Base-by-base conservation (phyloP, 2,329 filamentous ascomycete genomes). In the Fusarium multiceps region DNA sequence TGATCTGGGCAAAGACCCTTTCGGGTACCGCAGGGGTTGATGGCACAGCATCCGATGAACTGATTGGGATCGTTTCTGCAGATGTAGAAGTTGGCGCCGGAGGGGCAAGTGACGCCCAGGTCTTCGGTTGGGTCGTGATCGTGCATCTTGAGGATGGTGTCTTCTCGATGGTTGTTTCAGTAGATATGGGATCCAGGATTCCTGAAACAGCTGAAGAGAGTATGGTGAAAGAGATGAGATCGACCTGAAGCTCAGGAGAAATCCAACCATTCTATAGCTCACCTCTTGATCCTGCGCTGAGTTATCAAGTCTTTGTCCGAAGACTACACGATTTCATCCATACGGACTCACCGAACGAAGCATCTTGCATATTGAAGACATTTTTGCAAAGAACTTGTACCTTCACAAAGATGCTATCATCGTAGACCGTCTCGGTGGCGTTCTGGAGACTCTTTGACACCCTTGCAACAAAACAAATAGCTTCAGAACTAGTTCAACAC, bases 41-140 rank as follows among this genome's bases (percentile, higher is more conserved):
- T 69, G 13, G 62, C 69, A 49, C 82, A 84, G 66, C 82, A 84
- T 14, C 82, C 82, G 42, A 84, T 57, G 68, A 83, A 84, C 30
- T 77, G 77, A 5, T 61, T 41, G 1, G 68, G 65, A 32, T 75
- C 76, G 3, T 73, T 70, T 6, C 63, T 45, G 66, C 81, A 82
- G 59, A 81, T 72, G 74, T 82, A 82, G 37, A 82, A 82, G 8
- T 58, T 37, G 25, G 79, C 77, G 6, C 73, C 75, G 3, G 53
- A 58, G 1, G 77, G 77, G 43, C 82, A 83, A 7, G 59, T 61
- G 0, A 80, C 64, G 16, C 74, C 79, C 3, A 80, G 42, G 4
- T 55, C 51, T 14, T 59, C 18, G 6, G 63, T 55, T 10, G 70
- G 51, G 6, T 68, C 50, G 12, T 50, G 43, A 12, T 37, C 48